These are phyloP conservation scores for Cryphonectria carpinicola DNA, from an alignment of 2,329 filamentous ascomycete species.

Conservation along the genomic window DNA sequence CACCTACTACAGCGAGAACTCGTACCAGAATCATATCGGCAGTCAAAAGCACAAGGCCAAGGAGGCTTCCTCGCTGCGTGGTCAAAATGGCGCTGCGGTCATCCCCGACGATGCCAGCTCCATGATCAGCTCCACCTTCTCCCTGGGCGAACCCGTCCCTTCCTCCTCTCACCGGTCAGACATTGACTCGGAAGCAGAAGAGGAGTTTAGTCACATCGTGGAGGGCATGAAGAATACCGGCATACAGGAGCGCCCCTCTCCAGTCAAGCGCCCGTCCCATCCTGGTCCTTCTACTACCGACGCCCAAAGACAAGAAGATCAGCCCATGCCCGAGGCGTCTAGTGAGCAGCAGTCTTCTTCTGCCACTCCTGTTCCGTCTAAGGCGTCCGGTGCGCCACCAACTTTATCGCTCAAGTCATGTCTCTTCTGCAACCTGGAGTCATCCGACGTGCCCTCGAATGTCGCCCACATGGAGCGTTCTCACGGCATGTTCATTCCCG, in stretches of 20 bases:
- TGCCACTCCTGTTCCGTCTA: constrained; percentile 31
- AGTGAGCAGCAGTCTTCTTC: constrained; percentile 43
- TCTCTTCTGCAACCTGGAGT: constrained; percentile 90
- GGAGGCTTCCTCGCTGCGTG: constrained; percentile 52
- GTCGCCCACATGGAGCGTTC: constrained; percentile 87
- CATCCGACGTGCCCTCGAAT: constrained; percentile 75
- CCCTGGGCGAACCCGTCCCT: constrained; percentile 76
- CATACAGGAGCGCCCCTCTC: constrained; percentile 48
- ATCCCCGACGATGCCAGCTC: constrained; percentile 75
- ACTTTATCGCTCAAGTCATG: constrained; percentile 61
- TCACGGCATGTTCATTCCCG: constrained; percentile 96
- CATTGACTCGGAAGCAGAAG: constrained; percentile 70
- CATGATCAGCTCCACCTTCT: constrained; percentile 88
- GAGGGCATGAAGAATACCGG: constrained; percentile 73
- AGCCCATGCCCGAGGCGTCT: constrained; percentile 43
- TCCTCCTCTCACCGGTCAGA: constrained; percentile 48
- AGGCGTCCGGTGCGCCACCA: constrained; percentile 35
- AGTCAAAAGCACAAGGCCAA: constrained; percentile 87
- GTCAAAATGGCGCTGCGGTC: constrained; percentile 40
- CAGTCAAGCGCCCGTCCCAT: constrained; percentile 59
- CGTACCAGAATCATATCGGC: constrained; percentile 87
- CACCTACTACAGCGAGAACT: constrained; percentile 95
- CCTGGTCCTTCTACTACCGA: constrained; percentile 48
- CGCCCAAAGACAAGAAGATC: constrained; percentile 50
- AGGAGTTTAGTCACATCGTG: constrained; percentile 77